Base-by-base conservation (phyloP, 805 yeast genomes). In the Hanseniaspora guilliermondii region DNA sequence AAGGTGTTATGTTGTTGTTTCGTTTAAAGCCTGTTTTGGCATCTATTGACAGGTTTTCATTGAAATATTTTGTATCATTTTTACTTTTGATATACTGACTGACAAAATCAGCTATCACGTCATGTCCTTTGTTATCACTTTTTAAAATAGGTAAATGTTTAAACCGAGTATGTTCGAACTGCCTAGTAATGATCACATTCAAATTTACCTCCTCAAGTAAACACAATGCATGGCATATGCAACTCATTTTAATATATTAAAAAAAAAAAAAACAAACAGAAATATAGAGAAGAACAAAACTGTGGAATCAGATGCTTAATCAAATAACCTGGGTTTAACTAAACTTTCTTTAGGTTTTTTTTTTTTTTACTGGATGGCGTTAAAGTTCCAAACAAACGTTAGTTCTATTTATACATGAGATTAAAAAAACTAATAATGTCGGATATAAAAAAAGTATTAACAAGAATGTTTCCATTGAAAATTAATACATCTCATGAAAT, bases 141-240 rank as follows among this genome's bases (percentile, higher is more conserved):
- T 33, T 41, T 17, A 30, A 40, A 19, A 54, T 42, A 4, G 53
- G 53, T 17, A 54, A 24, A 9, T 25, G 19, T 14, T 37, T 52
- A 14, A 25, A 38, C 6, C 47, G n/a, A 17, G 39, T 41, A 44
- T 54, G 56, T 21, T 48, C 53, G 30, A 48, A 54, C 19, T 41
- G 25, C 33, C 46, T 42, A 17, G n/a, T 48, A 27, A 41, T 37
- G n/a, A 37, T 22, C 1, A 19, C 32, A 36, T 22, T 30, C 45
- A 47, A 16, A 14, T 46, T n/a, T 11, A 33, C 17, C n/a, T 41
- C 53, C 11, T 54, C 53, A 16, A 54, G 24, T 36, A 54, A 22
- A 30, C 53, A 42, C 9, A 54, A 11, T 5, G 36, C 6, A 22
- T 54, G 53, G 33, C 56, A 48, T 11, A 49, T 40, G 16, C 46